These are phyloP conservation scores for Rhizopogon sp. DNA, from an alignment of 768 basidiomycete species.

Conservation along the genomic window DNA sequence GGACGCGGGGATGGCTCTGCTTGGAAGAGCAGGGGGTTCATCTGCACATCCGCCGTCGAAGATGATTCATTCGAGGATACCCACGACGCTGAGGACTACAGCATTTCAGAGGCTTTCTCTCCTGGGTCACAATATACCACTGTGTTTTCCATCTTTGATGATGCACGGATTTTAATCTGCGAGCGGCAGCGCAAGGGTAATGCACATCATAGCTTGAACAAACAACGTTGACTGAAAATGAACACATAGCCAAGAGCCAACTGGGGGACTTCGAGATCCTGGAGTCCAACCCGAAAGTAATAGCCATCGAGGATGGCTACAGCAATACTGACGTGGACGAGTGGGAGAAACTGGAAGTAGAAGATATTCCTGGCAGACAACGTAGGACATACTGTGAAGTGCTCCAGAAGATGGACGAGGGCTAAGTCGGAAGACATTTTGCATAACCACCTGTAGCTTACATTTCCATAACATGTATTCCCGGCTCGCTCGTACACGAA, in stretches of 20 bases:
- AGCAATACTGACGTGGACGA: constrained; percentile 3
- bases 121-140: not conserved
- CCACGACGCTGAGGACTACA: not conserved
- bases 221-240: not conserved
- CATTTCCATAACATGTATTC: not conserved
- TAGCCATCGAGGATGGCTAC: constrained; percentile 10
- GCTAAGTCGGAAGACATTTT: not conserved
- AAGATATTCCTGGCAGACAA: constrained; percentile 1
- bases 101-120: not conserved
- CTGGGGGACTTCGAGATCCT: constrained; percentile 20
- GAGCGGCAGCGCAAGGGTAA: constrained; percentile 12
- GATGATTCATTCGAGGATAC: not conserved
- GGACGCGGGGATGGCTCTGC: not conserved
- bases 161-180: not conserved
- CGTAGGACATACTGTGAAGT: constrained; percentile 20
- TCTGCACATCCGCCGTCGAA: not conserved
- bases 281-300: constrained; percentile 11
- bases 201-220: not conserved
- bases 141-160: not conserved
- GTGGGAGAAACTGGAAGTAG: constrained; percentile 19
- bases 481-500: not conserved
- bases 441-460: not conserved
- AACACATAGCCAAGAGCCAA: constrained; percentile 7
- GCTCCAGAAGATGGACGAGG: constrained; percentile 6
- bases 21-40: not conserved